These are phyloP conservation scores for Syzygium jambos DNA, from an alignment of 345 rosid genomes.

Conservation along the genomic window DNA sequence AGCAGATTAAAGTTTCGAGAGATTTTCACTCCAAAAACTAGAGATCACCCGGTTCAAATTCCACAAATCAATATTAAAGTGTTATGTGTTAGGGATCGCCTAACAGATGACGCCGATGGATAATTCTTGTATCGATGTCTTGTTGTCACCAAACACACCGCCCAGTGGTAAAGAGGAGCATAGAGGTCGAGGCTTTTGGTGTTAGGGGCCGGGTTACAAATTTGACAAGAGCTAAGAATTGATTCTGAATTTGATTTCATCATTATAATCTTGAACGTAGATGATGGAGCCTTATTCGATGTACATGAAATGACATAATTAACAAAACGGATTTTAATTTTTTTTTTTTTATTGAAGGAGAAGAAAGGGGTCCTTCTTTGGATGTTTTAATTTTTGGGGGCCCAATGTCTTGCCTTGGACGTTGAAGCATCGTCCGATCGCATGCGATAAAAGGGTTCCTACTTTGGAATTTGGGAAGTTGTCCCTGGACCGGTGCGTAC, in stretches of 20 bases:
- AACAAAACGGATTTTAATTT: not conserved
- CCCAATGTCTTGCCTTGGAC: not conserved
- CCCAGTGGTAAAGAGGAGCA: not conserved
- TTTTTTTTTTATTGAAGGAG: not conserved
- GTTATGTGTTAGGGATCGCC: no score
- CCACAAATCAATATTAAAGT: no score
- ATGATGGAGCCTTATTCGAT: not conserved
- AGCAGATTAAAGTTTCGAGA: not conserved
- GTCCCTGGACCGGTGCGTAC: not conserved
- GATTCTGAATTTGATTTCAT: not conserved
- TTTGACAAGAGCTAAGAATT: not conserved
- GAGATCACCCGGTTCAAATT: not conserved
- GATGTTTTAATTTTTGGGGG: not conserved
- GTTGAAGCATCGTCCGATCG: not conserved
- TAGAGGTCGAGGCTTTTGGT: not conserved
- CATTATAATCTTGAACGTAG: not conserved
- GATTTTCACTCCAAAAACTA: fast-evolving
- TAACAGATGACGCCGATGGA: not conserved
- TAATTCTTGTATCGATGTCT: not conserved
- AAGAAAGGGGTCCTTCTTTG: not conserved
- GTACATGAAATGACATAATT: not conserved
- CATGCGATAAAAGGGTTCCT: not conserved
- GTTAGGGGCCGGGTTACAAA: not conserved
- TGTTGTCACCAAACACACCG: not conserved
- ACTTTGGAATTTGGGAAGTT: not conserved